Evolutionary conservation across 2,329 filamentous ascomycete genomes (phyloP), one percentile per base, ranked within the genome.

Genomic region (Exophiala lecanii-corni): DNA sequence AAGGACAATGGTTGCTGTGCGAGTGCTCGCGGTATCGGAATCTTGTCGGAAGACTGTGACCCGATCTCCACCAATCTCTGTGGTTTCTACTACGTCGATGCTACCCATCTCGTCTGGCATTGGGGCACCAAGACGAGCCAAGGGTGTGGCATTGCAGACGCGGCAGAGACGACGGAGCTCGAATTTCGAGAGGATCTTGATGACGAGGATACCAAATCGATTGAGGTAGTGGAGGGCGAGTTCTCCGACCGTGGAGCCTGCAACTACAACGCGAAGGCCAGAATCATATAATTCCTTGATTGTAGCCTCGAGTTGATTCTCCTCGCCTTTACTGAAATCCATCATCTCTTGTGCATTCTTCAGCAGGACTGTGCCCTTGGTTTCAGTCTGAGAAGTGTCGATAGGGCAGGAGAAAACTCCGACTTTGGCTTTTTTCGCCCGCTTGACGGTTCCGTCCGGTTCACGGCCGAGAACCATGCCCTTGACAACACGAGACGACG

Each of bases 21-120:
- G 81, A 38, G 94, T 97, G 42, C 82, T 78, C 58, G 95, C 88
- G 61, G 88, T 82, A 43, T 60, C 54, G 18, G 69, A 68, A 66
- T 98, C 92, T 75, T 98, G 92, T 59, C 94, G 79, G 79, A 98
- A 98, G 46, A 98, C 91, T 31, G 92, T 98, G 46, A 98, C 94
- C 50, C 92, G 85, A 73, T 98, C 92, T 57, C 92, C 92, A 53
- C 92, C 92, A 63, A 98, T 97, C 70, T 98, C 92, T 33, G 94
- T 77, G 1, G 94, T 97, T 76, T 98, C 92, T 21, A 98, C 92
- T 44, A 98, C 68, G 63, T 98, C 92, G 52, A 98, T 81, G 58
- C 71, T 84, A 54, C 92, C 92, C 89, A 95, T 97, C 75, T 98
- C 92, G 57, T 98, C 92, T n/a, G 94, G 92, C 92, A 98, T 98